Evolutionary conservation across 345 rosid genomes (phyloP), one percentile per base, ranked within the genome.

Genomic region (Citrus mangshanensis): DNA sequence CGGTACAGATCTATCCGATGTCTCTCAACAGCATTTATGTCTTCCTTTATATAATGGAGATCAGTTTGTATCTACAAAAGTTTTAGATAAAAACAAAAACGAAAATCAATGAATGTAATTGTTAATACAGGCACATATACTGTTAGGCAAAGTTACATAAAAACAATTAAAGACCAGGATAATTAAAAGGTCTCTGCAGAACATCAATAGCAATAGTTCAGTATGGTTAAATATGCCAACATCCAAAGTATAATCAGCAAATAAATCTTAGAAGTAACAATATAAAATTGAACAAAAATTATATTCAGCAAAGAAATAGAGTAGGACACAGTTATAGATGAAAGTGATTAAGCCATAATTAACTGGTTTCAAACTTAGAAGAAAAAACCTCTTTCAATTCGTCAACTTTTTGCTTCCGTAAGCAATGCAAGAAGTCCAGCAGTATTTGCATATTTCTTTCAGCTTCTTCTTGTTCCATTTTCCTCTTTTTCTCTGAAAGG

Each of bases 381-480:
- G 37, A 49, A 78, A 88, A 66, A 77, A 96, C 99, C 98, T 93
- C 97, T 75, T 86, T 89, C 62, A 96, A 82, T 84, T 96, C 98
- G 76, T 93, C 98, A 77, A 87, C 94, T 84, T 93, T 94, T 83
- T 93, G 97, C 91, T 94, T 96, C 80, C 92, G 85, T 70, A 94
- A 84, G 85, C 92, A 89, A 67, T 89, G 91, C 86, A 96, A 85
- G 87, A 96, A 96, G 82, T 94, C 97, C 76, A 96, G 78, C 55
- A 96, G 86, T 84, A 96, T 92, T 87, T 96, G 98, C 99, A 93
- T 96, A 87, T 93, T 94, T 84, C 97, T 91, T 88, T 94, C 99
- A 64, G 98, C 92, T 86, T 93, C 98, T 88, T 96, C 99, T 83
- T 94, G 98, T 78, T 96, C 98, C 94, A 91, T 91, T 86, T 96